Conservation (phyloP, 148 eudicot genomes). For the Cornus suecica region DNA sequence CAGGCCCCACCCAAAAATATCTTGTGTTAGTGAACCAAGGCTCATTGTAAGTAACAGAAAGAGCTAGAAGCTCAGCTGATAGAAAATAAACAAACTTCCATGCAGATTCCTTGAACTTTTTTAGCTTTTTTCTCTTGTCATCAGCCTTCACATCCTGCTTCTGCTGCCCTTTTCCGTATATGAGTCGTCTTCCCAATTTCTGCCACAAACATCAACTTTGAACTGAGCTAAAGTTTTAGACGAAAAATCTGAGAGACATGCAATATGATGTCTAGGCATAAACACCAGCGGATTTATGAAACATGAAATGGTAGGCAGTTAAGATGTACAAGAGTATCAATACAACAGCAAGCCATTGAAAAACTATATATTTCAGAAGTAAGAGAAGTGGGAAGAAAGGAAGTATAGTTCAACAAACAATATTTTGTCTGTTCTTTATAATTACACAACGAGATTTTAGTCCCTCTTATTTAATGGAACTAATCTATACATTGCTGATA, state of each 20-base stretch:
- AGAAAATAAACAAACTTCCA: constrained; percentile 75
- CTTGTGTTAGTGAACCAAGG: constrained; percentile 66
- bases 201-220: constrained; percentile 31
- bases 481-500: no score
- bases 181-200: constrained; percentile 53
- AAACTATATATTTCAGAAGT: no score
- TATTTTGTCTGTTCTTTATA: no score
- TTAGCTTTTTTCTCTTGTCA: constrained; percentile 45
- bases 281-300: background rate
- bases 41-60: constrained; percentile 58
- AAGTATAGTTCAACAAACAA: no score
- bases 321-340: no score
- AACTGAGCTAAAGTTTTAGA: background rate
- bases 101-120: constrained; percentile 79
- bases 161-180: constrained; percentile 44
- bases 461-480: no score
- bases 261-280: background rate
- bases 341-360: no score
- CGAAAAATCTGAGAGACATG: background rate
- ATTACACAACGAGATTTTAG: no score
- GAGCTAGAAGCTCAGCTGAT: constrained; percentile 66
- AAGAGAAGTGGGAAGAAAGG: no score
- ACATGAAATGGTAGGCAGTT: background rate
- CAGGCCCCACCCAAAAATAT: constrained; percentile 69
- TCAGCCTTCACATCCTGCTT: constrained; percentile 29